A percentile compares a stretch with the other conserved stretches of the same genome.
Evolutionary conservation across 805 yeast genomes (phyloP).

Genomic region (Kuraishia floccosa): DNA sequence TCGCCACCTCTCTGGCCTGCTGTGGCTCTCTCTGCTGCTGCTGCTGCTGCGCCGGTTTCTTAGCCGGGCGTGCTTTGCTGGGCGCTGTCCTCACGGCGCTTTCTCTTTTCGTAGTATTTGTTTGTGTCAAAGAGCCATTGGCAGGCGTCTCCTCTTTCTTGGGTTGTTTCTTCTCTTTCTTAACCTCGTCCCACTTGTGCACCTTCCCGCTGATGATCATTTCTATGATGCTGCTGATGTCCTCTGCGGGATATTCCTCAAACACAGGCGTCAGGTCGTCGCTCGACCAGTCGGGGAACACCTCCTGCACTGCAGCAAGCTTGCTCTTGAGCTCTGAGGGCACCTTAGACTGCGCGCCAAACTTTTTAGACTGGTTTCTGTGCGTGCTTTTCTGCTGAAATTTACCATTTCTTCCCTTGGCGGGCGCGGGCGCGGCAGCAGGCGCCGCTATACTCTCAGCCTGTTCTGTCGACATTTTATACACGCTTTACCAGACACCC

Average conservation of each 20-base stretch:
- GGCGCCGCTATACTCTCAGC: background rate
- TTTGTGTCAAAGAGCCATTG: slow-evolving; percentile 1
- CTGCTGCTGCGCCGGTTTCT: slow-evolving; percentile 3
- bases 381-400: slow-evolving; percentile 8
- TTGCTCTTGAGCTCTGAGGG: slow-evolving; percentile 13
- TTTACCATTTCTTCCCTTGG: slow-evolving; percentile 1
- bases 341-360: slow-evolving; percentile 5
- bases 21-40: slow-evolving; percentile 4
- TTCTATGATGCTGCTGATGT: slow-evolving; percentile 71
- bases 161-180: slow-evolving; percentile 38
- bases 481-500: too few relatives aligned
- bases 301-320: slow-evolving; percentile 55
- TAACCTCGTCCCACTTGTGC: slow-evolving; percentile 85
- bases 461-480: slow-evolving; percentile 1
- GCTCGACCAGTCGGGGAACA: slow-evolving; percentile 91
- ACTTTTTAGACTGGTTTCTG: slow-evolving; percentile 24
- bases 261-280: slow-evolving; percentile 75
- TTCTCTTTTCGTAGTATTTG: too few relatives aligned
- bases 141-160: slow-evolving; percentile 5
- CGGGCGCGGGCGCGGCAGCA: slow-evolving; percentile 22
- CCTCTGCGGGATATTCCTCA: slow-evolving; percentile 52
- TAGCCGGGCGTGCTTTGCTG: slow-evolving; percentile 3
- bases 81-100: too few relatives aligned
- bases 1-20: background rate
- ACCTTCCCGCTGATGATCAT: slow-evolving; percentile 87